Evolutionary conservation across 208 protist genomes (phyloP), one percentile per base, ranked within the genome.

Genomic region (Herpetomonas samuelpessoai): DNA sequence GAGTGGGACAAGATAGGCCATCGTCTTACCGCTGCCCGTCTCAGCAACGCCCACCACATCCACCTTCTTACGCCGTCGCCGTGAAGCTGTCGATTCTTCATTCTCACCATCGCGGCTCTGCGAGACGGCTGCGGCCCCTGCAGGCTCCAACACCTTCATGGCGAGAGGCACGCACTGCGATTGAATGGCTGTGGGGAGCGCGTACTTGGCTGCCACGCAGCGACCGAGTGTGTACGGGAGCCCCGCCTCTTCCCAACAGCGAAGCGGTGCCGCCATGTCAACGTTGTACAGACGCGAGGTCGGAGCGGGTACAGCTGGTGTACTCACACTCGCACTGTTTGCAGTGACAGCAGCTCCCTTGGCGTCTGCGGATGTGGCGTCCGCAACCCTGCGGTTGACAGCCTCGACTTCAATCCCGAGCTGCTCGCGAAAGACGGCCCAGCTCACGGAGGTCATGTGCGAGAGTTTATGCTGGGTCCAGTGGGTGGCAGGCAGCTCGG

Each of bases 1-100:
- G 26, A 96, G 29, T 2, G 97, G 97, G 12, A 98, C 67, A 2
- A 96, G 28, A 70, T 97, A 98, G 0, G 92, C 84, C 0, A 87
- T 65, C 1, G 97, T 98, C 61, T 98, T 98, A 9, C 97, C 97
- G 25, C 83, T 93, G 12, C 97, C 97, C 6, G 97, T 98, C 55
- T 93, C 78, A 2, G 97, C 91, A 10, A 96, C 77, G 24, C 70
- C 95, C 22, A 98, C 57, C 9, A 98, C 69, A 68, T 98, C 90
- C 24, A 89, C 60, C 18, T 65, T 62, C 49, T 71, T 30, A 10
- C 26, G 30, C 26, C 27, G 3, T 3, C 59, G 45, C 2, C 56
- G 46, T 16, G 48, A 25, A 6, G 49, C 38, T 12, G 56, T 41
- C 16, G 18, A 28, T 7, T 25, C 31, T 6, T 62, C 38, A 29